phyloP scores from a whole-genome alignment of 1,284 basidiomycete species.

The Tilletia caries region DNA sequence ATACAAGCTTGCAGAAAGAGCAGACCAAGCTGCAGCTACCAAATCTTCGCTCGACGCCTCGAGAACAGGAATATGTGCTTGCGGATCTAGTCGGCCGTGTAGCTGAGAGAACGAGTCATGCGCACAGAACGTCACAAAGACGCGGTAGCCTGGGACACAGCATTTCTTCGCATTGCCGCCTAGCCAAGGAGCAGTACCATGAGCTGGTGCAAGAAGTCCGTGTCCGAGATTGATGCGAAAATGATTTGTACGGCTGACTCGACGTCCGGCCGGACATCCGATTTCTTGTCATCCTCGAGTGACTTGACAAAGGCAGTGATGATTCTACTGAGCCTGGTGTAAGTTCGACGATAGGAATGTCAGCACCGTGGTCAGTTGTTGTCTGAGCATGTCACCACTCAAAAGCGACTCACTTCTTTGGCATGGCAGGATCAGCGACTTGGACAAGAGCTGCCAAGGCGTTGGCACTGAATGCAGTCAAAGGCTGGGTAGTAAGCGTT shows the following conservation, averaged over 20 bases:
- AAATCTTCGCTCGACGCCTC: conserved; percentile 75
- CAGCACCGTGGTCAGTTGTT: neutral
- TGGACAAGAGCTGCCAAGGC: conserved; percentile 85
- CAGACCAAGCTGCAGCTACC: conserved; percentile 76
- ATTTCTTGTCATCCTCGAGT: conserved; percentile 39
- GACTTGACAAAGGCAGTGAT: conserved; percentile 46
- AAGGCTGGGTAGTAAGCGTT: conserved; percentile 81
- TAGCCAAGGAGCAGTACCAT: conserved; percentile 51
- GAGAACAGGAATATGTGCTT: conserved; percentile 78
- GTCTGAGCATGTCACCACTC: no score
- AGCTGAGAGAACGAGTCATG: conserved; percentile 56
- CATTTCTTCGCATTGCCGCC: conserved; percentile 34
- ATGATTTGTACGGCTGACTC: neutral
- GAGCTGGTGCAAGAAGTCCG: conserved; percentile 48
- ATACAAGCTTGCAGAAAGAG: conserved; percentile 85
- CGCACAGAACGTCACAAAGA: conserved; percentile 43
- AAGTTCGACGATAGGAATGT: neutral
- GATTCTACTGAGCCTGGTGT: conserved; percentile 33
- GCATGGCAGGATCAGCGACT: conserved; percentile 81
- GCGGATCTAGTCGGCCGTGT: conserved; percentile 92
- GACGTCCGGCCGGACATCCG: conserved; percentile 19
- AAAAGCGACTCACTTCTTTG: conserved; percentile 51
- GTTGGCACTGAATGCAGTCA: conserved; percentile 92
- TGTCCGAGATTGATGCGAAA: conserved; percentile 30
- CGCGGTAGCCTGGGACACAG: conserved; percentile 36